Evolutionary conservation across 495 filamentous ascomycete species (phyloP).

Genomic region (Daldinia grandis): DNA sequence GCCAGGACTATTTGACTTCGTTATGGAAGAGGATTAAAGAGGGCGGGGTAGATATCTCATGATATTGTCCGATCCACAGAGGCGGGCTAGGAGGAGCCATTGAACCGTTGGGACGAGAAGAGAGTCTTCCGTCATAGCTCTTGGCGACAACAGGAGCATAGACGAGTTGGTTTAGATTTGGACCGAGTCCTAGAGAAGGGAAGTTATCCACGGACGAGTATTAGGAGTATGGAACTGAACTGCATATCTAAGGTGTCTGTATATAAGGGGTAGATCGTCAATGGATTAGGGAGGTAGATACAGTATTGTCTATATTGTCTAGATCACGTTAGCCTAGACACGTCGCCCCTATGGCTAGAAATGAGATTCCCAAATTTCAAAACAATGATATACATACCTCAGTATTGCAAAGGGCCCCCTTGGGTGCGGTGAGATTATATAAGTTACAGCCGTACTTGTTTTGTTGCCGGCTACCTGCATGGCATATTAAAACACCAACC

Average conservation of each 20-base stretch:
- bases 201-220: background rate
- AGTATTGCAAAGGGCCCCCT: background rate
- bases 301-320: too few species aligned
- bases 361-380: background rate
- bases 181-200: background rate
- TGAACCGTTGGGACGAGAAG: background rate
- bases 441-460: background rate
- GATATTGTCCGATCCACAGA: background rate
- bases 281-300: constrained; percentile 17
- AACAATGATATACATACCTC: background rate
- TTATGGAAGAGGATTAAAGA: background rate
- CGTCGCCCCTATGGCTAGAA: background rate
- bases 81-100: background rate
- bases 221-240: constrained; percentile 22
- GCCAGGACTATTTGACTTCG: background rate
- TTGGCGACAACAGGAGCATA: background rate
- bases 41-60: background rate
- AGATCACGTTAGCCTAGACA: background rate
- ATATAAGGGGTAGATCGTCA: background rate
- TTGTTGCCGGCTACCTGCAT: background rate
- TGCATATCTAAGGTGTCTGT: constrained; percentile 33
- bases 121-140: background rate
- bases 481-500: constrained; percentile 1
- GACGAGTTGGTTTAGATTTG: constrained; percentile 1
- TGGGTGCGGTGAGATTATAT: background rate